Conservation (phyloP, 805 yeast genomes). For the Teunomyces gatunensis region DNA sequence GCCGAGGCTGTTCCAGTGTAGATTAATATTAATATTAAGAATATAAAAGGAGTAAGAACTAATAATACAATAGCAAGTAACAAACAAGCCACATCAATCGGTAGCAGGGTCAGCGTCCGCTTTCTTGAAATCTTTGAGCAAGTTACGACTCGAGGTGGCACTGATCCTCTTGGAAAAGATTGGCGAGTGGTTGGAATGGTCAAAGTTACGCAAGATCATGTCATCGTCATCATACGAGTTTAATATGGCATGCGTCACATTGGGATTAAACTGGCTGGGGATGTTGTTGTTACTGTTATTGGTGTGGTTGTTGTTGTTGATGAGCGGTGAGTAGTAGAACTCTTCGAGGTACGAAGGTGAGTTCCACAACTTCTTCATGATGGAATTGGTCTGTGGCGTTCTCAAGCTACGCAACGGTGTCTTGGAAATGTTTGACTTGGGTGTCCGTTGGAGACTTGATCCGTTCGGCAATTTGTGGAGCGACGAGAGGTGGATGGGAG, state of each 20-base stretch:
- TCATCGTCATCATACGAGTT: constrained; percentile 46
- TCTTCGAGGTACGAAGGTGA: constrained; percentile 68
- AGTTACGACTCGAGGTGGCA: constrained; percentile 14
- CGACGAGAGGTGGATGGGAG: constrained; percentile 1
- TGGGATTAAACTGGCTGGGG: constrained; percentile 8
- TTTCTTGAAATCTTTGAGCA: constrained; percentile 14
- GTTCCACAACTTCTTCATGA: constrained; percentile 56
- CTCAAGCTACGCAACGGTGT: constrained; percentile 37
- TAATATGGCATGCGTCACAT: constrained; percentile 12
- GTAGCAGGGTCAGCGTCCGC: background rate
- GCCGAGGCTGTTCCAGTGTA: constrained; percentile 77
- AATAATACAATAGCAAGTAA: constrained; percentile 6
- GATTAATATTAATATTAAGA: constrained; percentile 41
- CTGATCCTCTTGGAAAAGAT: constrained; percentile 2
- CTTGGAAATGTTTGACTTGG: constrained; percentile 28
- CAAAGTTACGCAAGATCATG: constrained; percentile 42
- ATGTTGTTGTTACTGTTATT: constrained; percentile 4
- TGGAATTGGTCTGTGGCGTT: constrained; percentile 44
- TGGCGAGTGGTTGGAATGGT: constrained; percentile 20
- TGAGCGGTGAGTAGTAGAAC: constrained; percentile 50
- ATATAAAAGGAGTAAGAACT: constrained; percentile 6
- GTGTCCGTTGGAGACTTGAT: constrained; percentile 16
- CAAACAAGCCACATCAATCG: background rate
- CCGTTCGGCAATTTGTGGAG: constrained; percentile 2
- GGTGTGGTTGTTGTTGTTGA: constrained; percentile 1